Percentiles rank a stretch among this genome's conserved stretches.
These are phyloP conservation scores for Sutorius eximius DNA, from an alignment of 1,284 basidiomycete species.

Conservation along the genomic window DNA sequence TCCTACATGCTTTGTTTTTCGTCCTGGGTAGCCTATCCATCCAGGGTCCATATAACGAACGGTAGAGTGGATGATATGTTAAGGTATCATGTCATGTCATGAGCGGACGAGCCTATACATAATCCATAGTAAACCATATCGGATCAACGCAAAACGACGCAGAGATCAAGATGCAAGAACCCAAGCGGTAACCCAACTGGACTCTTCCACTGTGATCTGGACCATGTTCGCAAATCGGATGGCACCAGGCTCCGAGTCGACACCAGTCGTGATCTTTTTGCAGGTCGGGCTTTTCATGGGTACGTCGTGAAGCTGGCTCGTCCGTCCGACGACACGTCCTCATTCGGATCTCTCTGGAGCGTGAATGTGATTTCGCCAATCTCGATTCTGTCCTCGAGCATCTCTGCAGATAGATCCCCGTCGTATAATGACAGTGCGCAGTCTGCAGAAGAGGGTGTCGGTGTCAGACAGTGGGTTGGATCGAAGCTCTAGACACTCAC, in stretches of 20 bases:
- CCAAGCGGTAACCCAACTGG: not conserved
- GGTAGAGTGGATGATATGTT: conserved; percentile 3
- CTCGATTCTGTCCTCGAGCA: conserved; percentile 14
- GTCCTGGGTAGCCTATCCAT: too few relatives aligned
- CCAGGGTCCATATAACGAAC: not conserved
- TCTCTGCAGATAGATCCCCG: conserved; percentile 1
- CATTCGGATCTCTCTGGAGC: not conserved
- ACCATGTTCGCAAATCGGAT: not conserved
- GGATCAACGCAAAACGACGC: not conserved
- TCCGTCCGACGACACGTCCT: not conserved
- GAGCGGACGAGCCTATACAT: not conserved
- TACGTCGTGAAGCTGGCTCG: not conserved
- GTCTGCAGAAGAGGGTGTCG: conserved; percentile 6
- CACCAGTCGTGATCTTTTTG: not conserved
- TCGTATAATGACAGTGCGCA: conserved; percentile 27
- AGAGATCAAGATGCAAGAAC: not conserved
- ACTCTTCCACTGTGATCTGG: not conserved
- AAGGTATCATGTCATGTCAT: not conserved
- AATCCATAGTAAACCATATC: not conserved
- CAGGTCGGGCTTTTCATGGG: not conserved
- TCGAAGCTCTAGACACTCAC: conserved; percentile 8
- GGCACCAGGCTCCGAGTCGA: not conserved
- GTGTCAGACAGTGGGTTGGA: not conserved
- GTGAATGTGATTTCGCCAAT: conserved; percentile 27
- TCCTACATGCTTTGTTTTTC: too few relatives aligned